Evolutionary conservation across 352 stramenopile genomes (phyloP).

Genomic region (Globisporangium carolinianum): DNA sequence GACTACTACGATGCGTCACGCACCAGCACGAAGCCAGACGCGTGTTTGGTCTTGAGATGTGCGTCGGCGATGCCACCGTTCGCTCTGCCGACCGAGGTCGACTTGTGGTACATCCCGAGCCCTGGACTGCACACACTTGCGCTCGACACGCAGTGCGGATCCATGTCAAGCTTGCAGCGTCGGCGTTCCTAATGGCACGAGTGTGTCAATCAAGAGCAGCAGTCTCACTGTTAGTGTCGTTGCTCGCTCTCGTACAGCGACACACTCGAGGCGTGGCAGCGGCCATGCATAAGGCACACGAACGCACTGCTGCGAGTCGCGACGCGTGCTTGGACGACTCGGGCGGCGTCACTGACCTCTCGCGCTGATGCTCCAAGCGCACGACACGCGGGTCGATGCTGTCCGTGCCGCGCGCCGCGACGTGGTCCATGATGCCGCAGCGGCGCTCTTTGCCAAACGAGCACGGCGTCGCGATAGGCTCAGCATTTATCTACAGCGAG

Average conservation of each 20-base stretch:
- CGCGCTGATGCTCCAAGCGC: neutral
- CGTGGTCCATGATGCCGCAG: constrained; percentile 35
- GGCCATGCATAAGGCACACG: too few relatives aligned
- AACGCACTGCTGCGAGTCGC: neutral
- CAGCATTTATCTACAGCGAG: constrained; percentile 27
- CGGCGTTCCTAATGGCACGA: neutral
- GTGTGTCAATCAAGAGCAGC: neutral
- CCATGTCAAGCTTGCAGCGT: neutral
- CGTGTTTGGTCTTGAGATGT: constrained; percentile 25
- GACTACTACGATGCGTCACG: neutral
- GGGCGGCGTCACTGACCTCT: neutral
- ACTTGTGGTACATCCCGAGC: constrained; percentile 17
- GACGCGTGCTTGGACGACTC: neutral
- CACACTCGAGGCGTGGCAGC: neutral
- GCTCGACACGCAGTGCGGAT: neutral
- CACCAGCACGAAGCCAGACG: constrained; percentile 26
- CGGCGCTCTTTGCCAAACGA: constrained; percentile 41
- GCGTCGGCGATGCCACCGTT: constrained; percentile 16
- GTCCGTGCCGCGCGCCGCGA: constrained; percentile 11
- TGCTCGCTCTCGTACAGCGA: too few relatives aligned
- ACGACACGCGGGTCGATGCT: constrained; percentile 15
- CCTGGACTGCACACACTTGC: constrained; percentile 5
- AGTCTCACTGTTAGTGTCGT: neutral
- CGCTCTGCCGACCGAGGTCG: constrained; percentile 10
- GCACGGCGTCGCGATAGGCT: constrained; percentile 33